Base-by-base conservation (phyloP, 1,139 yeast genomes). In the Zygosaccharomyces pseudobailii region DNA sequence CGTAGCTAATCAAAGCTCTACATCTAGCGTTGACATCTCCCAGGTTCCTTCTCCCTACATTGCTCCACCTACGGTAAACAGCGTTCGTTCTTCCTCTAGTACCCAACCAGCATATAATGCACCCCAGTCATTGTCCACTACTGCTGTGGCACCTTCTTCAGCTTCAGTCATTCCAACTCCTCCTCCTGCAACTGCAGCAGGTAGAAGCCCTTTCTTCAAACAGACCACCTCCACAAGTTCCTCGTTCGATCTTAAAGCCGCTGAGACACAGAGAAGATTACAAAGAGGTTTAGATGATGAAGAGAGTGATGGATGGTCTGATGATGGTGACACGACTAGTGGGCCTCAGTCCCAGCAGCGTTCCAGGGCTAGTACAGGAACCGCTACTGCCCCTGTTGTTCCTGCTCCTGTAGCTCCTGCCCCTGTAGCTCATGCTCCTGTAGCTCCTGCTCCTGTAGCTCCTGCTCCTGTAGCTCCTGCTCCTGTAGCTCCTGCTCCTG, bases 231-330 rank as follows among this genome's bases (percentile, higher is more conserved):
- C 58, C 10, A 38, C 58, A 3, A 55, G 66, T 1, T 55, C 69
- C 3, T 59, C 68, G 10, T 66, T 78, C 51, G 85, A 81, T 58
- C 70, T 78, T 0, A 71, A 72, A 51, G 80, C 80, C 51, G 78
- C 82, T 5, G 82, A 78, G 43, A 80, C 78, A 2, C 88, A 82
- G 63, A 72, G 88, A 61, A 79, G 74, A 20, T 74, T 83, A 5
- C 88, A 82, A 63, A 71, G 86, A 62, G 87, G 88, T 3, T 61
- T 75, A 41, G 54, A 48, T 32, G 58, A 52, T 35, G 76, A 72
- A 46, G 63, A 60, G n/a, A 76, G 73, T 46, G 84, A 77, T 54
- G 80, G 80, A 51, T 80, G 79, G 57, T 77, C 75, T 5, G 87
- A 79, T 39, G 80, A 75, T 2, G 80, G 78, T 21, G 75, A 71